These are phyloP conservation scores for Aspergillus fijiensis DNA, from an alignment of 2,329 filamentous ascomycete species.

Conservation along the genomic window DNA sequence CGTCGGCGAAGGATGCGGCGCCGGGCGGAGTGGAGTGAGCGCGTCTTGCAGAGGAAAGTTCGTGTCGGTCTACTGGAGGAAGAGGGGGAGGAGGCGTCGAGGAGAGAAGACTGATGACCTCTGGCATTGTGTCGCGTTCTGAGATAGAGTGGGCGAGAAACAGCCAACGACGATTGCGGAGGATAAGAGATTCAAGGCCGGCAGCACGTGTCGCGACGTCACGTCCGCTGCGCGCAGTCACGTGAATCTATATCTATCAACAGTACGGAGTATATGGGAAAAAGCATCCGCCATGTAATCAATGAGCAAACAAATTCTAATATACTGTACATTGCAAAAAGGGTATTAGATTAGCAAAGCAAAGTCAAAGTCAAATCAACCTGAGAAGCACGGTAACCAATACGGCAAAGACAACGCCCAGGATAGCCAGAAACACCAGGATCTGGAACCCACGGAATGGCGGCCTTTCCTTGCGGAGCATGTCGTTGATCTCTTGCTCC, in stretches of 20 bases:
- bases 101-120: constrained; percentile 41
- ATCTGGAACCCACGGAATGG: constrained; percentile 39
- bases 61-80: constrained; percentile 16
- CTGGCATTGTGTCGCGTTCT: constrained; percentile 32
- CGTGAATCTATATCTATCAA: constrained; percentile 12
- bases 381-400: constrained; percentile 27
- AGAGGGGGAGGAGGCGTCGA: constrained; percentile 35
- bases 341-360: constrained; percentile 11
- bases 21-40: constrained; percentile 14
- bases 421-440: constrained; percentile 29
- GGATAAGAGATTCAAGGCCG: not conserved
- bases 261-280: not conserved
- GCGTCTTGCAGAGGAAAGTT: constrained; percentile 16
- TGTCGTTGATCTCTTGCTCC: constrained; percentile 63
- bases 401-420: constrained; percentile 32
- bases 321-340: constrained; percentile 2
- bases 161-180: not conserved
- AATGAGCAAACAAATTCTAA: not conserved
- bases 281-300: not conserved
- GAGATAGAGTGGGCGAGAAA: not conserved
- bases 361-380: constrained; percentile 13
- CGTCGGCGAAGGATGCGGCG: constrained; percentile 24
- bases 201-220: constrained; percentile 22
- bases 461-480: constrained; percentile 42
- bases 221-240: constrained; percentile 20